These are phyloP conservation scores for Aspergillus carlsbadensis DNA, from an alignment of 495 filamentous ascomycete genomes.

Conservation along the genomic window DNA sequence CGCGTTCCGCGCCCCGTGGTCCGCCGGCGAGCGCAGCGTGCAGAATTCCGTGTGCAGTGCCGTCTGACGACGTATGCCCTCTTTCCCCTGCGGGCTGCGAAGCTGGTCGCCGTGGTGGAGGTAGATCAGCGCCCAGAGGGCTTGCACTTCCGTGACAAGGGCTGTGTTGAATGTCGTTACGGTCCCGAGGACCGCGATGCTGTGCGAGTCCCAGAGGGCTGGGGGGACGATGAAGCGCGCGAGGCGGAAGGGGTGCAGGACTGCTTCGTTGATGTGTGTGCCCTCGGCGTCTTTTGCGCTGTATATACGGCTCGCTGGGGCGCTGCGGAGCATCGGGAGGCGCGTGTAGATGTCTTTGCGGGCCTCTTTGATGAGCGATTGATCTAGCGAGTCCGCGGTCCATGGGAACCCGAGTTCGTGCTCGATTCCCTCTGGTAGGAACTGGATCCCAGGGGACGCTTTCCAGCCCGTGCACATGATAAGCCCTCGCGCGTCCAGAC, in stretches of 20 bases:
- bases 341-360: constrained; percentile 64
- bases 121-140: constrained; percentile 70
- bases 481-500: no score
- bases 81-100: constrained; percentile 22
- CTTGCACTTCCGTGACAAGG: constrained; percentile 62
- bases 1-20: constrained; percentile 60
- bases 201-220: constrained; percentile 51
- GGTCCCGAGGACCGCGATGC: constrained; percentile 64
- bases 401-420: constrained; percentile 40
- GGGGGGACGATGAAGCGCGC: constrained; percentile 71
- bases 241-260: constrained; percentile 49
- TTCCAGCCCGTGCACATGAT: constrained; percentile 30
- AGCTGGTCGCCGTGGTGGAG: constrained; percentile 38
- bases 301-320: background rate
- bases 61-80: constrained; percentile 55
- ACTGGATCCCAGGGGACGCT: constrained; percentile 58
- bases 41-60: constrained; percentile 67
- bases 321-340: constrained; percentile 58
- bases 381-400: constrained; percentile 26
- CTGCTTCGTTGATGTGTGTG: constrained; percentile 27
- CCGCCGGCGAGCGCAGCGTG: constrained; percentile 64
- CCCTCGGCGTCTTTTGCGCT: constrained; percentile 28
- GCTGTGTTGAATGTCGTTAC: constrained; percentile 60
- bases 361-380: constrained; percentile 36
- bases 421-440: constrained; percentile 53